These are phyloP conservation scores for Xenosphaeropsis pyriputrescens DNA, from an alignment of 2,329 filamentous ascomycete species.

Conservation along the genomic window DNA sequence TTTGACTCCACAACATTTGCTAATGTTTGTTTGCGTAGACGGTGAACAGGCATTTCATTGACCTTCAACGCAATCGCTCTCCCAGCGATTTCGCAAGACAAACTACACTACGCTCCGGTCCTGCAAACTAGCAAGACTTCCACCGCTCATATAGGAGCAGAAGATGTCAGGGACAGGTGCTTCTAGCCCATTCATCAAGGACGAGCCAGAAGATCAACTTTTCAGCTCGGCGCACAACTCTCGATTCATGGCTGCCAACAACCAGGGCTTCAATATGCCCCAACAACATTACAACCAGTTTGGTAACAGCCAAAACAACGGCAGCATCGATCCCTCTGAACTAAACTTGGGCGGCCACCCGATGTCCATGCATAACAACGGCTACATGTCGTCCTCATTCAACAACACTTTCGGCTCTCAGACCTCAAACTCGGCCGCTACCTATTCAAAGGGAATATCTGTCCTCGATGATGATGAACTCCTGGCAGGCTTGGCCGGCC, in stretches of 20 bases:
- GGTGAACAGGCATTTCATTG: too few relatives aligned
- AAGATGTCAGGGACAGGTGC: slow-evolving; percentile 19
- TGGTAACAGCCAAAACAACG: slow-evolving; percentile 13
- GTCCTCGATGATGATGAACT: slow-evolving; percentile 82
- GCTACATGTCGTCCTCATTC: slow-evolving; percentile 39
- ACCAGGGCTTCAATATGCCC: slow-evolving; percentile 22
- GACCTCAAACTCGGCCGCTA: slow-evolving; percentile 41
- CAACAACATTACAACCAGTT: slow-evolving; percentile 28
- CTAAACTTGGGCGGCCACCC: slow-evolving; percentile 55
- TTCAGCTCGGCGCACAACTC: slow-evolving; percentile 22
- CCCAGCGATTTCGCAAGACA: too few relatives aligned
- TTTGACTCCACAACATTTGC: too few relatives aligned
- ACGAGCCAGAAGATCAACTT: slow-evolving; percentile 47
- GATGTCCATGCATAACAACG: slow-evolving; percentile 29
- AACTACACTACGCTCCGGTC: too few relatives aligned
- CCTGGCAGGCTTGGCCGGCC: slow-evolving; percentile 53
- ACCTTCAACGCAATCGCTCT: too few relatives aligned
- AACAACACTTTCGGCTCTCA: slow-evolving; percentile 42
- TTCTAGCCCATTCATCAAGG: slow-evolving; percentile 48
- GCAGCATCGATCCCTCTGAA: slow-evolving; percentile 72
- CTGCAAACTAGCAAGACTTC: too few relatives aligned
- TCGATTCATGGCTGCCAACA: slow-evolving; percentile 14
- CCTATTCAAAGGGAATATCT: slow-evolving; percentile 65
- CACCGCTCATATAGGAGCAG: neutral
- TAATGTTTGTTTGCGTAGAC: too few relatives aligned